These are phyloP conservation scores for Radiomyces spectabilis DNA, from an alignment of 192 early-diverging fungal species.

Conservation along the genomic window DNA sequence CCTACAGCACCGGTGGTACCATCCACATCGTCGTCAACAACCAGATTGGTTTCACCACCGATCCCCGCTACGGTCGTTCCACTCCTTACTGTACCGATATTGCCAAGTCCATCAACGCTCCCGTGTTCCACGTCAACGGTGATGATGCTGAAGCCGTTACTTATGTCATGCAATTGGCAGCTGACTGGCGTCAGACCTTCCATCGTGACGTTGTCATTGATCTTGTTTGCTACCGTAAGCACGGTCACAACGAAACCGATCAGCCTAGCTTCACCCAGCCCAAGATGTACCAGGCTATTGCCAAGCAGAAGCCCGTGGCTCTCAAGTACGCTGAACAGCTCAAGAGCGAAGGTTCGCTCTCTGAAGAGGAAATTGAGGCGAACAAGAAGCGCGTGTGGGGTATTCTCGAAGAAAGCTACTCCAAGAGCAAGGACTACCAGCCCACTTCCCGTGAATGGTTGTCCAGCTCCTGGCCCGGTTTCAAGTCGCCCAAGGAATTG, in stretches of 20 bases:
- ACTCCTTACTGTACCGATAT: conserved; percentile 97
- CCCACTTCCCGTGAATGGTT: conserved; percentile 90
- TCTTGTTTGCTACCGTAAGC: conserved; percentile 93
- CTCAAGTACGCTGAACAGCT: conserved; percentile 85
- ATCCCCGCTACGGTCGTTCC: conserved; percentile 90
- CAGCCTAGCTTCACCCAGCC: conserved; percentile 99
- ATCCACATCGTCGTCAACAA: conserved; percentile 98
- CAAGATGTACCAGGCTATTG: conserved; percentile 90
- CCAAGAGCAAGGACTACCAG: conserved; percentile 83
- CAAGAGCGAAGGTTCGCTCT: conserved; percentile 76
- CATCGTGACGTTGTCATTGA: conserved; percentile 96
- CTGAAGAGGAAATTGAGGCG: conserved; percentile 70
- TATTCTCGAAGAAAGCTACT: conserved; percentile 89
- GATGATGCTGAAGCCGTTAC: conserved; percentile 97
- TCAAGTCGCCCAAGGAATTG: conserved; percentile 72
- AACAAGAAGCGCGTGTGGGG: conserved; percentile 91
- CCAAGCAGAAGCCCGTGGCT: conserved; percentile 74
- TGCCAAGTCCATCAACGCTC: conserved; percentile 92
- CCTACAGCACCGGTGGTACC: conserved; percentile 94
- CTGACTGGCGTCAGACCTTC: conserved; percentile 94
- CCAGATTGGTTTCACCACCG: conserved; percentile 99
- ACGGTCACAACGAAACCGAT: conserved; percentile 99
- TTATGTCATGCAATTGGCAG: conserved; percentile 89
- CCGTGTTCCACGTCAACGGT: conserved; percentile 98
- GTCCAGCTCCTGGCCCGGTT: conserved; percentile 89